Evolutionary conservation across 2,329 filamentous ascomycete species (phyloP).

Genomic region (Alternaria hordeiaustralica): DNA sequence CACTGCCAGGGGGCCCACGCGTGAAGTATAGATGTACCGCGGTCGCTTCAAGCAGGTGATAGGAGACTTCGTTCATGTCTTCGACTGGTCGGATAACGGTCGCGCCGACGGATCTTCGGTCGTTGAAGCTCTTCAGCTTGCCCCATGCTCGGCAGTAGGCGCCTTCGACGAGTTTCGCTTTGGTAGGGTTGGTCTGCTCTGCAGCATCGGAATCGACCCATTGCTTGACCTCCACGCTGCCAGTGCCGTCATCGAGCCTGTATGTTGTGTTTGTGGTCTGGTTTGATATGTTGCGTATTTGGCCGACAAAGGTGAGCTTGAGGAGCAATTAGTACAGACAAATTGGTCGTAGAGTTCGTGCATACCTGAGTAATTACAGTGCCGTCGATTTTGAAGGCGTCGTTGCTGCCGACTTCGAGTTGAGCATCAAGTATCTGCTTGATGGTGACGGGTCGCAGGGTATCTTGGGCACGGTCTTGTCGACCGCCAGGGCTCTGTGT

Average conservation of each 20-base stretch:
- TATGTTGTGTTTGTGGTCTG: slow-evolving; percentile 92
- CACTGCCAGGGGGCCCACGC: slow-evolving; percentile 67
- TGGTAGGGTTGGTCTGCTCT: slow-evolving; percentile 54
- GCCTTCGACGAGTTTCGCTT: slow-evolving; percentile 69
- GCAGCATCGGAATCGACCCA: slow-evolving; percentile 72
- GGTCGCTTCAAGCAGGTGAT: slow-evolving; percentile 88
- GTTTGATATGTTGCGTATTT: slow-evolving; percentile 84
- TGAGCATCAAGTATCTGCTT: slow-evolving; percentile 88
- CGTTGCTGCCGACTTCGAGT: slow-evolving; percentile 62
- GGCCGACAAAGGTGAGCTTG: slow-evolving; percentile 86
- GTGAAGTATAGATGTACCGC: slow-evolving; percentile 86
- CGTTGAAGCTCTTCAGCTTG: slow-evolving; percentile 80
- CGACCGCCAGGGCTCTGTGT: slow-evolving; percentile 52
- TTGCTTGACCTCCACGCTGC: slow-evolving; percentile 86
- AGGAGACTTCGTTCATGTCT: slow-evolving; percentile 92
- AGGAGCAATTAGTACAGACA: slow-evolving; percentile 11
- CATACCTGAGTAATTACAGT: slow-evolving; percentile 67
- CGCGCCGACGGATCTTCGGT: slow-evolving; percentile 80
- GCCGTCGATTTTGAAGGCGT: slow-evolving; percentile 80
- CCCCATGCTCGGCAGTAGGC: slow-evolving; percentile 87
- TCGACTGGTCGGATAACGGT: slow-evolving; percentile 80
- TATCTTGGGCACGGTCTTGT: slow-evolving; percentile 74
- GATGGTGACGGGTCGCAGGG: slow-evolving; percentile 90
- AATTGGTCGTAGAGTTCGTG: not conserved
- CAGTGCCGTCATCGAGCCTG: slow-evolving; percentile 93